A percentile compares a stretch with the other conserved stretches of the same genome.
phyloP scores from a whole-genome alignment of 2,329 filamentous ascomycete genomes.

The Colletotrichum cereale region DNA sequence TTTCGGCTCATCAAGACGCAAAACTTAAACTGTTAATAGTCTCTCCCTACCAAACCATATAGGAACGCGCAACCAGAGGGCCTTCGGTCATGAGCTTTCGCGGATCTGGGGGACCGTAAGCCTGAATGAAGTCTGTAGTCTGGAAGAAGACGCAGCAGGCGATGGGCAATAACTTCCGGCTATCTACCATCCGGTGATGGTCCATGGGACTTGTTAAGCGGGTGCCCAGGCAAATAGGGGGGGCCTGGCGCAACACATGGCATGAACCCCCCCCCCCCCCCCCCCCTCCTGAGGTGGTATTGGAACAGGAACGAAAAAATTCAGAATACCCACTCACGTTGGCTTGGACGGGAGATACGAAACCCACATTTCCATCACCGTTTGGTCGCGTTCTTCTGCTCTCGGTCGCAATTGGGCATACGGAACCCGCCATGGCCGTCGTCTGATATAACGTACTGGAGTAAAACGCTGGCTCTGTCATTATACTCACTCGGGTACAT shows the following conservation, averaged over 20 bases:
- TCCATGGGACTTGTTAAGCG: not conserved
- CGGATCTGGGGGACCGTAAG: not conserved
- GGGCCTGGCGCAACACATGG: not conserved
- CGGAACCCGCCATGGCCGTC: not conserved
- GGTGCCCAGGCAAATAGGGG: not conserved
- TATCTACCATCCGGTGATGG: not conserved
- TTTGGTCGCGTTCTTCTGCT: not conserved
- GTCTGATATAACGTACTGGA: not conserved
- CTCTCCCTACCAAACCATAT: not conserved
- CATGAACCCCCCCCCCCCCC: not conserved
- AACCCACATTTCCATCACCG: constrained; percentile 8
- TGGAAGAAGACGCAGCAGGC: not conserved
- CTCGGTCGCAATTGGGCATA: not conserved
- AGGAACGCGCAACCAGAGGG: not conserved
- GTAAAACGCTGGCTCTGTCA: not conserved
- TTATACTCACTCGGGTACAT: not conserved
- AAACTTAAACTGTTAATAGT: not conserved
- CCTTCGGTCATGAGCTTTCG: no score
- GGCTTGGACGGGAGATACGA: not conserved
- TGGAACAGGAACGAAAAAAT: constrained; percentile 1
- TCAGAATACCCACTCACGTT: constrained; percentile 7
- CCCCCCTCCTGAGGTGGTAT: not conserved
- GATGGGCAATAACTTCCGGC: constrained; percentile 1
- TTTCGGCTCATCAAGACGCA: not conserved
- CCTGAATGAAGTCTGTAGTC: not conserved